Evolutionary conservation across 257 asterid species (phyloP), one percentile per base, ranked within the genome.

Genomic region (Scutellaria minor): DNA sequence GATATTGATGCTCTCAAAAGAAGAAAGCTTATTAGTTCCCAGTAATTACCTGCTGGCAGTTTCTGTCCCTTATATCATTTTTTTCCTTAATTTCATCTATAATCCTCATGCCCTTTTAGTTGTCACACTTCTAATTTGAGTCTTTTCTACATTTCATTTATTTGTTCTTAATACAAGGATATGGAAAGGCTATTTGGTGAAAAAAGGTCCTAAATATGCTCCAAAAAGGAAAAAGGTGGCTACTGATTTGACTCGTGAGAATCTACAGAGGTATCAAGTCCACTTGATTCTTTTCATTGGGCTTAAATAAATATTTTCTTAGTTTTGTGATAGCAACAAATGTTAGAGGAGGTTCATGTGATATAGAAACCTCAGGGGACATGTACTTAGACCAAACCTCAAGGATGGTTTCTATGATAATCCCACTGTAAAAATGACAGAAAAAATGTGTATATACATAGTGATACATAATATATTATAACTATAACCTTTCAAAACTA

Each of bases 171-270:
- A 59, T 72, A 40, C 56, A 70, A 93, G 97, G 83, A 80, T 80
- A 61, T 95, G 98, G 99, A 95, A 88, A 85, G 98, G 98, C 66
- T 85, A 79, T 79, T 84, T 90, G 0, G 94, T 92, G 44, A 88
- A 74, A 68, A 91, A 88, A 77, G 99, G 99, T 66, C 96, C 99
- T 3, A 79, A 92, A 6, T 95, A 95, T 85, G 90, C 98, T 58
- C 96, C 99, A 4, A 86, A 81, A 78, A 87, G 98, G 87, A 95
- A 90, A 83, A 95, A 85, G 82, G 90, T 76, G 53, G 98, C 97
- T 40, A 95, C 99, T 50, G 99, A 92, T 81, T 84, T 95, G 62
- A 90, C 96, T 64, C 93, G 98, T 57, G 99, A 95, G 76, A 87
- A 90, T 76, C 78, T 95, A 22, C 96, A 83, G 61, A 87, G 96